A percentile compares a stretch with the other conserved stretches of the same genome.
Evolutionary conservation across 306 rosid genomes (phyloP).

Genomic region (Elaeagnus macrophylla): DNA sequence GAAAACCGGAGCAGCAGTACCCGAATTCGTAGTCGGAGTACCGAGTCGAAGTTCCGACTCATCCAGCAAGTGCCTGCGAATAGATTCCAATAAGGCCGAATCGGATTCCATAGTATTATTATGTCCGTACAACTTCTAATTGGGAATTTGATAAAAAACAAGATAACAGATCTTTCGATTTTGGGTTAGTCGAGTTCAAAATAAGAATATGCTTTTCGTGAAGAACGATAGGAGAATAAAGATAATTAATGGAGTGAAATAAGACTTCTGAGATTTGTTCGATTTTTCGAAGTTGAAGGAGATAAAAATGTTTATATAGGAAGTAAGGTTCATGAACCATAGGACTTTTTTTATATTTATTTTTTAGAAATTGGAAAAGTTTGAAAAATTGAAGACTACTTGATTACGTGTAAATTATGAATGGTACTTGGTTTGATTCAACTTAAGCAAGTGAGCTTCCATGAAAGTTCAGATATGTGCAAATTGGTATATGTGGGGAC

Average conservation of each 20-base stretch:
- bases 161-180: background rate
- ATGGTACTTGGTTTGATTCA: too few relatives aligned
- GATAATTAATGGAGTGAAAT: background rate
- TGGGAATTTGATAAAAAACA: background rate
- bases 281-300: background rate
- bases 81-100: conserved; percentile 35
- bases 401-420: too few relatives aligned
- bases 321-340: conserved; percentile 43
- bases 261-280: background rate
- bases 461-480: too few relatives aligned
- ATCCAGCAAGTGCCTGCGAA: conserved; percentile 63
- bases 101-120: conserved; percentile 26
- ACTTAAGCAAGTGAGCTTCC: too few relatives aligned
- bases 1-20: conserved; percentile 18
- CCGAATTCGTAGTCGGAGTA: conserved; percentile 1
- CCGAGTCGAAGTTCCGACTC: conserved; percentile 26
- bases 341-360: too few relatives aligned
- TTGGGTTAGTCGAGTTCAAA: too few relatives aligned
- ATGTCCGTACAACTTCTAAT: conserved; percentile 21
- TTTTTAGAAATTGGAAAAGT: too few relatives aligned
- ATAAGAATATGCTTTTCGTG: too few relatives aligned
- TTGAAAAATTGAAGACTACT: too few relatives aligned
- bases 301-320: conserved; percentile 29
- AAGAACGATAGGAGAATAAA: background rate
- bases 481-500: too few relatives aligned